phyloP scores from a whole-genome alignment of 1,139 yeast genomes.

The Wickerhamiella infanticola region DNA sequence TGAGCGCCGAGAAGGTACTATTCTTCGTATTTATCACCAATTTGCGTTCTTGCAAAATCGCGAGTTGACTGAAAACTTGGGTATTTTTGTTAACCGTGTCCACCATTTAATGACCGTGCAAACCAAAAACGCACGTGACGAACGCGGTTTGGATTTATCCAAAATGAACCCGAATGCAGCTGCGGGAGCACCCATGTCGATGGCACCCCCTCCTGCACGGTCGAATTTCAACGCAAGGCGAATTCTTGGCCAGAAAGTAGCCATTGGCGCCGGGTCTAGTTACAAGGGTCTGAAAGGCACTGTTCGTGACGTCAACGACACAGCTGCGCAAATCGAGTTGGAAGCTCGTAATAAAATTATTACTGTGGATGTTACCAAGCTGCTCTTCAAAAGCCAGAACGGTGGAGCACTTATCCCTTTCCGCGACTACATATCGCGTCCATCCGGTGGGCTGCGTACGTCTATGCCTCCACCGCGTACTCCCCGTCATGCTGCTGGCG shows the following conservation, averaged over 20 bases:
- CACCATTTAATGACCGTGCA: constrained; percentile 70
- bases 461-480: background rate
- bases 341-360: constrained; percentile 85
- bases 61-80: constrained; percentile 68
- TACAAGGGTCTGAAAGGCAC: constrained; percentile 92
- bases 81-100: constrained; percentile 73
- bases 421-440: constrained; percentile 53
- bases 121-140: constrained; percentile 52
- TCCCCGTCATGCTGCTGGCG: background rate
- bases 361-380: constrained; percentile 64
- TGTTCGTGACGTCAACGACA: constrained; percentile 85
- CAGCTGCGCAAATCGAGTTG: constrained; percentile 77
- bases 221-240: constrained; percentile 53
- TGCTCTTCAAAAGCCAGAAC: constrained; percentile 53
- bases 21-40: constrained; percentile 72
- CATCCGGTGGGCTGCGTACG: background rate
- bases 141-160: constrained; percentile 49
- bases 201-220: constrained; percentile 39
- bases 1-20: constrained; percentile 74
- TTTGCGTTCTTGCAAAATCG: constrained; percentile 66
- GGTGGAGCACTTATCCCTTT: constrained; percentile 58
- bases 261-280: constrained; percentile 71
- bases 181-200: constrained; percentile 23
- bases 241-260: constrained; percentile 67
- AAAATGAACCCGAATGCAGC: constrained; percentile 74